Evolutionary conservation across 1,284 basidiomycete genomes (phyloP).

Genomic region (Apiotrichum laibachii): DNA sequence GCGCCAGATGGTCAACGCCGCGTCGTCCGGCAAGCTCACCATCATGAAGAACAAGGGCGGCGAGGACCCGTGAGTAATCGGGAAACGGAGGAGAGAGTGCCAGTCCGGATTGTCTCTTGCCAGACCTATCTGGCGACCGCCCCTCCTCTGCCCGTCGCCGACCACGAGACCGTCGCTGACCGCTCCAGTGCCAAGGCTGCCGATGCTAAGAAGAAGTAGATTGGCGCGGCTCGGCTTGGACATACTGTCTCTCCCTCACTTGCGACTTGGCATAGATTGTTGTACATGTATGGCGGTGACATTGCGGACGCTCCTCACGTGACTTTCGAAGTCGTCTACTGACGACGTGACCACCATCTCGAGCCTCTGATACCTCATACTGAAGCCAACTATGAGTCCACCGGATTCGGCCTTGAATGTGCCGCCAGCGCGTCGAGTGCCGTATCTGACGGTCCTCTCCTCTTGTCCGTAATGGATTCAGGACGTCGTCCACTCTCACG

Average conservation of each 20-base stretch:
- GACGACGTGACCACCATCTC: too few species aligned
- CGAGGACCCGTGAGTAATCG: conserved; percentile 20
- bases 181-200: background rate
- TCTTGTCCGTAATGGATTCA: too few species aligned
- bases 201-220: background rate
- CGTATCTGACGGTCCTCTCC: too few species aligned
- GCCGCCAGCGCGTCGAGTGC: too few species aligned
- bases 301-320: background rate
- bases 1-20: conserved; percentile 80
- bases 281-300: background rate
- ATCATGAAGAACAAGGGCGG: conserved; percentile 64
- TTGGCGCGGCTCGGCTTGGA: background rate
- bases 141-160: background rate
- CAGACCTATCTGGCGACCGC: background rate
- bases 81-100: background rate
- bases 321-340: too few species aligned
- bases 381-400: too few species aligned
- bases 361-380: too few species aligned
- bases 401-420: too few species aligned
- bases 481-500: too few species aligned
- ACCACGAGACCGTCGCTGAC: background rate
- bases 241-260: background rate
- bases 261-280: background rate
- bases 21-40: conserved; percentile 71
- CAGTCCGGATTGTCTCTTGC: background rate